Conservation (phyloP, 345 rosid genomes). For the Aurinia saxatilis region DNA sequence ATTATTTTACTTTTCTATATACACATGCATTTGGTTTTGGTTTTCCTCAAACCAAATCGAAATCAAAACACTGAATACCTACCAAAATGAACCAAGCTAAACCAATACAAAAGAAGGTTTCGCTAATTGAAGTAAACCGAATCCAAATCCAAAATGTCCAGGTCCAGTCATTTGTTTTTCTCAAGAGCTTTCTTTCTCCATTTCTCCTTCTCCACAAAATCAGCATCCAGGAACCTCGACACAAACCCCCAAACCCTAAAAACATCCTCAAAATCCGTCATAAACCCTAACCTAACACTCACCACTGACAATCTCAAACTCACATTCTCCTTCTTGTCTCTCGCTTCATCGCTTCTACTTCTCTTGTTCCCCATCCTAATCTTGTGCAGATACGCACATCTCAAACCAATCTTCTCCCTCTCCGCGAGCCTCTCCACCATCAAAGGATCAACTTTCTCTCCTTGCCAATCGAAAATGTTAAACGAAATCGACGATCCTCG, state of each 20-base stretch:
- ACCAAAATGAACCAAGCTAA: not conserved
- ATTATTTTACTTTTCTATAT: no score
- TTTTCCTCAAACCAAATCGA: slow-evolving; percentile 1
- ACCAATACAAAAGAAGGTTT: not conserved
- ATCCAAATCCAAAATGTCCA: not conserved
- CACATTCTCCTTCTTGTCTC: not conserved
- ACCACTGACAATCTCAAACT: slow-evolving; percentile 39
- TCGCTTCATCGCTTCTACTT: slow-evolving; percentile 6
- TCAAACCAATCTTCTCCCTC: slow-evolving; percentile 48
- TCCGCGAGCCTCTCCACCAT: slow-evolving; percentile 76
- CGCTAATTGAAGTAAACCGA: not conserved
- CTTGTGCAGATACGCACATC: slow-evolving; percentile 43
- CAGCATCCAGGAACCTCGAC: slow-evolving; percentile 80
- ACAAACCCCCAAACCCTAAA: slow-evolving; percentile 74
- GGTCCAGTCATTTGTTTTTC: not conserved
- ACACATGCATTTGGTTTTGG: not conserved
- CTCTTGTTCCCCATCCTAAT: slow-evolving; percentile 28
- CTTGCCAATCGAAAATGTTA: slow-evolving; percentile 88
- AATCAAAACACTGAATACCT: not conserved
- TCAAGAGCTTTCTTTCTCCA: slow-evolving; percentile 80
- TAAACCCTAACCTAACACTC: slow-evolving; percentile 51
- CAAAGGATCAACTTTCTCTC: slow-evolving; percentile 55
- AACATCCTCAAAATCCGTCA: slow-evolving; percentile 74
- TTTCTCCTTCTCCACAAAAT: slow-evolving; percentile 85
- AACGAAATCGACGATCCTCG: slow-evolving; percentile 66